These are phyloP conservation scores for Trypanosoma melophagium DNA, from an alignment of 208 protist genomes.

Conservation along the genomic window DNA sequence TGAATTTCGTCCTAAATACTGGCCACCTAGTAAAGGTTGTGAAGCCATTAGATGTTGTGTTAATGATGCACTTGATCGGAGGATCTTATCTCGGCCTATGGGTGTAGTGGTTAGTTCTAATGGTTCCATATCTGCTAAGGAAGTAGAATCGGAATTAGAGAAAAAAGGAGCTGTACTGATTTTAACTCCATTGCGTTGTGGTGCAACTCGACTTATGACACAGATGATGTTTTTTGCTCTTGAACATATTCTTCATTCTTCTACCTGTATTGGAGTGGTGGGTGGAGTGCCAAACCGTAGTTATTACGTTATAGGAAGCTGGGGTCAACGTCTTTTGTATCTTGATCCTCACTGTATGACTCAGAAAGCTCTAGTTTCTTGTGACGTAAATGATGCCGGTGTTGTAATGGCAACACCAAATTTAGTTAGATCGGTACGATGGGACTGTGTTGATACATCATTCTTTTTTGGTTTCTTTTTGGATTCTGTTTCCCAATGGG, in stretches of 20 bases:
- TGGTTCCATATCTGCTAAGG: constrained; percentile 44
- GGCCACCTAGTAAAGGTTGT: constrained; percentile 72
- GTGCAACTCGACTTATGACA: constrained; percentile 34
- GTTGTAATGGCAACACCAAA: constrained; percentile 36
- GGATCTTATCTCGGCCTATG: constrained; percentile 31
- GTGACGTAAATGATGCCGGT: constrained; percentile 6
- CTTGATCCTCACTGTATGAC: constrained; percentile 72
- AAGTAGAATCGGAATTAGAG: constrained; percentile 33
- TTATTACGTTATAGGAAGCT: constrained; percentile 78
- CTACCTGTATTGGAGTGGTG: constrained; percentile 62
- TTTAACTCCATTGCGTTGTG: constrained; percentile 55
- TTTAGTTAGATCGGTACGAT: constrained; percentile 55
- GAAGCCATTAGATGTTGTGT: constrained; percentile 59
- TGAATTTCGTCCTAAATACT: constrained; percentile 66
- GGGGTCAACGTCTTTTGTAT: constrained; percentile 59
- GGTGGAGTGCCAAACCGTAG: constrained; percentile 62
- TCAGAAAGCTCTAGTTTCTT: constrained; percentile 40
- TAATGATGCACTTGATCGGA: constrained; percentile 33
- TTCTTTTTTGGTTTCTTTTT: constrained; percentile 71
- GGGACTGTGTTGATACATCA: constrained; percentile 61
- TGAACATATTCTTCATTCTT: constrained; percentile 51
- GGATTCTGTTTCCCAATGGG: constrained; percentile 36
- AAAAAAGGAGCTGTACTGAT: constrained; percentile 54
- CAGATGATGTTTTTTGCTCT: constrained; percentile 62
- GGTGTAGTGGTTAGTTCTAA: constrained; percentile 43